These are phyloP conservation scores for Copromyces sp. DNA, from an alignment of 495 filamentous ascomycete species.

Conservation along the genomic window DNA sequence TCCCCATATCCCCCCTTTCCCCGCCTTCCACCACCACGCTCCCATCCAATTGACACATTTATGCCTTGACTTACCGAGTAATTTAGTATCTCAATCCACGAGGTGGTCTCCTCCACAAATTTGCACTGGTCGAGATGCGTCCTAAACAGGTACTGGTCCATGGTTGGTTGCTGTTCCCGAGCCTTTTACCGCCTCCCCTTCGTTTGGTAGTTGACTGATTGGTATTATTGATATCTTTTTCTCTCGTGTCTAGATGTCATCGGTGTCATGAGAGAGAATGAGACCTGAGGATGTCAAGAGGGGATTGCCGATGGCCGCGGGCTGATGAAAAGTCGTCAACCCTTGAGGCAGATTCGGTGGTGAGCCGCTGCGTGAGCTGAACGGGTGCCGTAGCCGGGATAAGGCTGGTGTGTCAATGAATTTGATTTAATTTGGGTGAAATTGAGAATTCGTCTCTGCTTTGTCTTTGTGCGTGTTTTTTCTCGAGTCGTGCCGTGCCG, in stretches of 20 bases:
- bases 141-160: constrained; percentile 48
- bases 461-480: background rate
- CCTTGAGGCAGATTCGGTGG: background rate
- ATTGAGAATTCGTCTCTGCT: background rate
- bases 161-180: constrained; percentile 11
- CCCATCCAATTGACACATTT: background rate
- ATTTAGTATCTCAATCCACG: constrained; percentile 44
- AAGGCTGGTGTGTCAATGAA: background rate
- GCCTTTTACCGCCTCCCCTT: background rate
- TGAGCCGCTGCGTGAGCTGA: background rate
- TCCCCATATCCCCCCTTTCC: background rate
- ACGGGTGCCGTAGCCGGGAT: background rate
- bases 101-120: constrained; percentile 35
- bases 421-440: background rate
- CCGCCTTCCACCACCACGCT: background rate
- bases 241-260: background rate
- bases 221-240: background rate
- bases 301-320: background rate
- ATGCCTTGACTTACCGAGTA: constrained; percentile 36
- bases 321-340: background rate
- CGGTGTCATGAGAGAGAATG: background rate
- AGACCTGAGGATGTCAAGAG: no score
- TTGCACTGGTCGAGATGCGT: constrained; percentile 32
- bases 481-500: background rate
- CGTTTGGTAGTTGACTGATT: background rate